Evolutionary conservation across 257 asterid genomes (phyloP).

Genomic region (Capsicum pubescens): DNA sequence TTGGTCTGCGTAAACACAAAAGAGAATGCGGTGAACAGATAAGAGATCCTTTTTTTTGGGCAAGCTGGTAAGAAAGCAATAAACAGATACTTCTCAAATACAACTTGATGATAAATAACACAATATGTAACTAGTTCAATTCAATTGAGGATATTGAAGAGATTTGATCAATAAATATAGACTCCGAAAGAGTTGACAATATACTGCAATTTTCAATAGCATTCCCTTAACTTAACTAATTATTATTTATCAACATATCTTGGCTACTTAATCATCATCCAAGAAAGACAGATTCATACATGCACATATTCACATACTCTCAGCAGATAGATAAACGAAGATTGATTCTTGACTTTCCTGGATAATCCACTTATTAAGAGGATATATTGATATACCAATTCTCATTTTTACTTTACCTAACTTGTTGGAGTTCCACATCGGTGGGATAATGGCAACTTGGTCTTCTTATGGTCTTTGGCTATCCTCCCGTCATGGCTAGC

Average conservation of each 20-base stretch:
- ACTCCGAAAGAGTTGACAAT: neutral
- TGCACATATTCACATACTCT: neutral
- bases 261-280: constrained; percentile 4
- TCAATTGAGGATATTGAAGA: neutral
- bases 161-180: neutral
- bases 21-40: neutral
- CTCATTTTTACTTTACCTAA: constrained; percentile 9
- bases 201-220: neutral
- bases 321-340: neutral
- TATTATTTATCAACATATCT: constrained; percentile 11
- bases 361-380: neutral
- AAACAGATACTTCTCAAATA: constrained; percentile 4
- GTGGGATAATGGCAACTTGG: neutral
- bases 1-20: neutral
- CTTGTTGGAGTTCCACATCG: neutral
- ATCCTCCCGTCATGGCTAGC: constrained; percentile 7
- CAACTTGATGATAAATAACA: constrained; percentile 22
- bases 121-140: constrained; percentile 2
- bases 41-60: neutral
- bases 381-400: constrained; percentile 16
- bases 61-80: constrained; percentile 5
- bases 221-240: neutral
- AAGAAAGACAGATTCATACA: neutral
- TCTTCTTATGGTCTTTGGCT: neutral
- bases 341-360: neutral